Base-by-base conservation (phyloP, 495 filamentous ascomycete species). In the Aspergillus affinis region DNA sequence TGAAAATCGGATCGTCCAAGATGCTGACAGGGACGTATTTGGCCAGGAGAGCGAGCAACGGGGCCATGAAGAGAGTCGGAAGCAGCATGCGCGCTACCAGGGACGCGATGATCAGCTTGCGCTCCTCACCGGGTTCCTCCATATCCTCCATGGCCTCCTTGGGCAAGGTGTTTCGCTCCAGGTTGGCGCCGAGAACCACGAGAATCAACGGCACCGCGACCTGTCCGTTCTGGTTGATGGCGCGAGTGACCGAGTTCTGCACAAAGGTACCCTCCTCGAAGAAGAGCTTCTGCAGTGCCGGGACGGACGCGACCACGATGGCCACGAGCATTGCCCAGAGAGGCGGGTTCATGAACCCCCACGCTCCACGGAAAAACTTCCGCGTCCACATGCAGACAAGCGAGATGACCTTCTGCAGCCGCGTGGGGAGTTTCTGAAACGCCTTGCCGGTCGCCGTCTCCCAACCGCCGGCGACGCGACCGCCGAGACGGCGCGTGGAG, bases 261-360 rank as follows among this genome's bases (percentile, higher is more conserved):
- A 98, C 77, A 65, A 98, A 97, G 5, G 92, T 91, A 26, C 93
- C 94, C 15, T 90, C 86, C 50, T 86, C 79, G 77, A 97, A 98
- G 78, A 98, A 98, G 15, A 92, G 75, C 27, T 76, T 75, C 71
- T 98, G 93, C 3, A 98, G 81, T 2, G 79, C 70, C 0, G 94
- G 95, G n/a, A 97, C 83, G 3, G 91, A 96, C 27, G 95, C 94
- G 6, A 98, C 88, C 57, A 97, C 70, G 57, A 98, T 88, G 18
- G 95, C 89, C 19, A 84, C 75, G 2, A 98, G 79, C 93, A 98
- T 98, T 10, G 94, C 93, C 91, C 93, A 98, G 1, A 98, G 85
- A 0, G 94, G 95, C 6, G 94, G 93, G 73, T 98, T 98, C 94
- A 98, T 98, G 73, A 97, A 94, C 41, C 89, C 88, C 90, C 89